Conservation (phyloP, 1,284 basidiomycete species). For the Puccinia hordei region DNA sequence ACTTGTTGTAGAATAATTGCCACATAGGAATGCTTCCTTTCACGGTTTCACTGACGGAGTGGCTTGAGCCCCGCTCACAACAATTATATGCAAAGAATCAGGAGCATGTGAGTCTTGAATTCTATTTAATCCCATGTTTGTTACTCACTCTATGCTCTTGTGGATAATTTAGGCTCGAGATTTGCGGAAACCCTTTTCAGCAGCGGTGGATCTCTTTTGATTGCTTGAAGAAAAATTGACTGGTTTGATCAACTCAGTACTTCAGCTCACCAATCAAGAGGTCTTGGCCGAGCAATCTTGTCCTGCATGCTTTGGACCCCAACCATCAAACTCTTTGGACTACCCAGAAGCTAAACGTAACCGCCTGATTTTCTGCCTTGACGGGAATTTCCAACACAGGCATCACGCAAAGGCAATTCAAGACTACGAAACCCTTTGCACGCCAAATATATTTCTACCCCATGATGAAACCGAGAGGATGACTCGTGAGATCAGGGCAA, state of each 20-base stretch:
- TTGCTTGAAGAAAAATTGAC: not conserved
- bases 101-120: not conserved
- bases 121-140: not conserved
- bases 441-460: not conserved
- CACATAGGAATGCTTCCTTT: not conserved
- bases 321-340: not conserved
- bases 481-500: not conserved
- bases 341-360: not conserved
- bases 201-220: not conserved
- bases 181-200: not conserved
- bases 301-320: not conserved
- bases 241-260: not conserved
- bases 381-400: constrained; percentile 15
- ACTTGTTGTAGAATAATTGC: constrained; percentile 30
- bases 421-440: not conserved
- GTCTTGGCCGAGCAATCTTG: not conserved
- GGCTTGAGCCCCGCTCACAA: not conserved
- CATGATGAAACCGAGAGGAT: too few species aligned
- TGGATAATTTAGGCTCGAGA: not conserved
- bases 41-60: not conserved
- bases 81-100: not conserved
- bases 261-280: not conserved
- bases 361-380: not conserved
- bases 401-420: constrained; percentile 5
- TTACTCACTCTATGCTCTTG: too few species aligned